A percentile compares a stretch with the other conserved stretches of the same genome.
phyloP scores from a whole-genome alignment of 2,329 filamentous ascomycete species.

The Cordyceps javanica region DNA sequence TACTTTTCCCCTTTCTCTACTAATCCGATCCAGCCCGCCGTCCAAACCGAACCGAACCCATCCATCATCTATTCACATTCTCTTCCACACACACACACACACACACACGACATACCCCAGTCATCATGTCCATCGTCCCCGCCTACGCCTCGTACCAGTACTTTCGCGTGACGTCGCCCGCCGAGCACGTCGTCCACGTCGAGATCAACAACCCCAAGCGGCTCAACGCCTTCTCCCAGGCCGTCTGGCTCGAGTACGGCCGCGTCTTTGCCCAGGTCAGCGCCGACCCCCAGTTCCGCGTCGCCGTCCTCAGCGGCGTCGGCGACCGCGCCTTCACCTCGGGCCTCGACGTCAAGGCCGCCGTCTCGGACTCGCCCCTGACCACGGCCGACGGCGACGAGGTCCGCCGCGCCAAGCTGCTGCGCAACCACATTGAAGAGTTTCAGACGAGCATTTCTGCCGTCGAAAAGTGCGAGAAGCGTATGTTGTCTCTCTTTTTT shows the following conservation, averaged over 20 bases:
- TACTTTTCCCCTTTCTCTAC: too few relatives aligned
- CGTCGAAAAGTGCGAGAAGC: slow-evolving; percentile 85
- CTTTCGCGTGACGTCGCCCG: slow-evolving; percentile 69
- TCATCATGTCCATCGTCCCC: slow-evolving; percentile 10
- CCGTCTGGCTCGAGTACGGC: slow-evolving; percentile 81
- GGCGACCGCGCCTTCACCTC: slow-evolving; percentile 81
- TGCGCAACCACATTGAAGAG: slow-evolving; percentile 65
- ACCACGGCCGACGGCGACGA: slow-evolving; percentile 40
- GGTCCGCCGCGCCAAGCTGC: slow-evolving; percentile 54
- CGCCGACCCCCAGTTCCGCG: slow-evolving; percentile 63
- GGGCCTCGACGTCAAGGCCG: slow-evolving; percentile 75
- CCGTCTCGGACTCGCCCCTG: slow-evolving; percentile 46
- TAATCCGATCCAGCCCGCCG: too few relatives aligned
- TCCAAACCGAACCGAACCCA: too few relatives aligned
- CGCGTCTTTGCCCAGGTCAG: slow-evolving; percentile 68
- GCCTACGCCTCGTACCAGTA: slow-evolving; percentile 47
- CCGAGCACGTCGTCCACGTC: slow-evolving; percentile 74
- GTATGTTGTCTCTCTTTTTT: slow-evolving; percentile 36
- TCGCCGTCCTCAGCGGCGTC: slow-evolving; percentile 71
- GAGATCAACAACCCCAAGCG: slow-evolving; percentile 85
- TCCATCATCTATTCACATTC: neutral
- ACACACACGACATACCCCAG: neutral
- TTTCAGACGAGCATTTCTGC: slow-evolving; percentile 75
- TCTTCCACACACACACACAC: neutral
- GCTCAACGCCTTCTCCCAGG: slow-evolving; percentile 79